Evolutionary conservation across 495 filamentous ascomycete genomes (phyloP).

Genomic region (Aspergillus sclerotioniger): DNA sequence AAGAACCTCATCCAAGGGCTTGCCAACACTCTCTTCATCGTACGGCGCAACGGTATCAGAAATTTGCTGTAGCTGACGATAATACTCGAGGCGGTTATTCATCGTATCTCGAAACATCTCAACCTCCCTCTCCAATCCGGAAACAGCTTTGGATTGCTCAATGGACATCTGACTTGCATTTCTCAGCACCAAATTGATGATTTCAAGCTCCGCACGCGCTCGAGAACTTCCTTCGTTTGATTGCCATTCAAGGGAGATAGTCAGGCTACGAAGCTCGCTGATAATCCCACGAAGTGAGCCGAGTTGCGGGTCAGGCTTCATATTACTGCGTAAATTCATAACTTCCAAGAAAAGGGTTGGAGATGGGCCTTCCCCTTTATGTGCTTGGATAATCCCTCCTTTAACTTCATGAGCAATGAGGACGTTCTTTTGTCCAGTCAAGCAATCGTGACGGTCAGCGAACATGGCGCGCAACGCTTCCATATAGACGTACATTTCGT

Average conservation of each 20-base stretch:
- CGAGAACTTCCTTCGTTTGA: conserved; percentile 59
- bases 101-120: conserved; percentile 72
- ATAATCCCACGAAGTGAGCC: conserved; percentile 69
- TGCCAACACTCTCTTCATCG: conserved; percentile 53
- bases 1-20: conserved; percentile 38
- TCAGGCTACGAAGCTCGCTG: conserved; percentile 62
- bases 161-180: conserved; percentile 57
- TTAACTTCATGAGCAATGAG: conserved; percentile 77
- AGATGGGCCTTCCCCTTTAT: conserved; percentile 64
- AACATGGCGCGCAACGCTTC: conserved; percentile 70
- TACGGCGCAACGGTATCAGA: conserved; percentile 81
- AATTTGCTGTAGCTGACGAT: conserved; percentile 81
- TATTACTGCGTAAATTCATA: conserved; percentile 50
- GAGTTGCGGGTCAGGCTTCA: conserved; percentile 56
- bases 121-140: conserved; percentile 66
- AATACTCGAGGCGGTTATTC: conserved; percentile 83
- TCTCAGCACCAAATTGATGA: conserved; percentile 56
- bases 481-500: conserved; percentile 80
- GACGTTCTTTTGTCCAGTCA: conserved; percentile 73
- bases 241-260: conserved; percentile 60
- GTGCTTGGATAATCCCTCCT: conserved; percentile 54
- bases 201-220: conserved; percentile 60
- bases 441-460: conserved; percentile 71
- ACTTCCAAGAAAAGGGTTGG: conserved; percentile 65
- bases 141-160: conserved; percentile 62